Evolutionary conservation across 306 rosid species (phyloP).

Genomic region (Mucuna pruriens): DNA sequence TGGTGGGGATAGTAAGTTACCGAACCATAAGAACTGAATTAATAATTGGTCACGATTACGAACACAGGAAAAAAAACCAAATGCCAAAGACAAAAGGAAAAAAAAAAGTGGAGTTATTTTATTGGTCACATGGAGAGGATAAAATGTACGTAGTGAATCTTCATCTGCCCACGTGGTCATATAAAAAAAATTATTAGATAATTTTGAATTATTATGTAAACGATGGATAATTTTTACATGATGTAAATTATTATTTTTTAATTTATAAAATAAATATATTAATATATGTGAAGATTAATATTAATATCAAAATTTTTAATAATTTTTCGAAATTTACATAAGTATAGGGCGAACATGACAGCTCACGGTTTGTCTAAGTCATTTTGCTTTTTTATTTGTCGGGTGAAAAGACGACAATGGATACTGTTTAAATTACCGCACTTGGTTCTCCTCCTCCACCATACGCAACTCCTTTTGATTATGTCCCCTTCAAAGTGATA

Average conservation of each 20-base stretch:
- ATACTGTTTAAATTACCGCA: conserved; percentile 36
- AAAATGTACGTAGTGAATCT: conserved; percentile 17
- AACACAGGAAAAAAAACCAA: neutral
- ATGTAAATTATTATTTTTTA: no score
- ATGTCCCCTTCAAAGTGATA: conserved; percentile 28
- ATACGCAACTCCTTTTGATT: conserved; percentile 10
- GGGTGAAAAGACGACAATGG: conserved; percentile 51
- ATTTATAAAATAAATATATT: no score
- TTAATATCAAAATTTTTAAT: no score
- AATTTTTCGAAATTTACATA: no score
- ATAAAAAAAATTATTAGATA: no score
- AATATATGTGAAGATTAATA: no score
- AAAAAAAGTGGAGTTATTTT: conserved; percentile 15
- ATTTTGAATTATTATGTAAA: no score
- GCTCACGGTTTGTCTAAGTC: conserved; percentile 46
- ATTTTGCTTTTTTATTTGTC: conserved; percentile 46
- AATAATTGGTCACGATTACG: neutral
- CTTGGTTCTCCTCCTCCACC: conserved; percentile 29
- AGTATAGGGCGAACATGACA: conserved; percentile 32
- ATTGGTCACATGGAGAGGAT: conserved; percentile 37
- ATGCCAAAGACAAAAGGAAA: neutral
- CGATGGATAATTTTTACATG: no score
- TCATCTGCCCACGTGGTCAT: conserved; percentile 45
- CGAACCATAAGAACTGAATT: conserved; percentile 24
- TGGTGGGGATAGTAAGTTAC: conserved; percentile 30